Conservation (phyloP, 148 eudicot species). For the Silene conica region DNA sequence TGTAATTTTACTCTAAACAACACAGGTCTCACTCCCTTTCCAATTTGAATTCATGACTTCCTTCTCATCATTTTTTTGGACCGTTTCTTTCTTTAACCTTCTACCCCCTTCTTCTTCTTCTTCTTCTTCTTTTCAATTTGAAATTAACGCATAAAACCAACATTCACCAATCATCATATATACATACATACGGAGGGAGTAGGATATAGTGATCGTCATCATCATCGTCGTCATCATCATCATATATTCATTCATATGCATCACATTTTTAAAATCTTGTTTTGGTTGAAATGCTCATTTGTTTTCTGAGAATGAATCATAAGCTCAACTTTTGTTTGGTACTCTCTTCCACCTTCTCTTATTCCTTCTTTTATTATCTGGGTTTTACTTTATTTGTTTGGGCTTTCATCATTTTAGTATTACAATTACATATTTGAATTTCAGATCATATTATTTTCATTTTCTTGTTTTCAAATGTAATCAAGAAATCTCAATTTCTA, state of each 20-base stretch:
- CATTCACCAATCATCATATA: too few species aligned
- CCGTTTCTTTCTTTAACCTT: slow-evolving; percentile 33
- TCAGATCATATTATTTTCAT: slow-evolving; percentile 22
- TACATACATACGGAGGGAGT: too few species aligned
- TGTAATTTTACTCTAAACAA: too few species aligned
- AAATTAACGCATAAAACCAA: slow-evolving; percentile 1
- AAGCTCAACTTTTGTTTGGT: slow-evolving; percentile 38
- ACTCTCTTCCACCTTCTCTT: slow-evolving; percentile 5
- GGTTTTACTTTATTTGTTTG: neutral
- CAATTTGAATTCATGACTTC: slow-evolving; percentile 24
- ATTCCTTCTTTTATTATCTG: neutral
- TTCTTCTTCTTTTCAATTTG: slow-evolving; percentile 6
- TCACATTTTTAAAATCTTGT: slow-evolving; percentile 7
- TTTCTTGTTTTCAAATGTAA: too few species aligned
- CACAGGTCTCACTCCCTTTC: neutral
- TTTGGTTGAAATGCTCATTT: slow-evolving; percentile 24
- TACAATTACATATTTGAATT: slow-evolving; percentile 5
- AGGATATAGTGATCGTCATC: too few species aligned
- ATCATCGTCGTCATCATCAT: neutral
- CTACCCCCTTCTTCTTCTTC: slow-evolving; percentile 16
- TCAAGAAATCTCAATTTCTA: too few species aligned
- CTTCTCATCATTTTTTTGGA: slow-evolving; percentile 15
- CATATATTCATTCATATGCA: too few species aligned
- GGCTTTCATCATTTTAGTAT: neutral
- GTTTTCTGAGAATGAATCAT: slow-evolving; percentile 4